phyloP scores from a whole-genome alignment of 352 stramenopile genomes.

The Phytophthora fragariaefolia region DNA sequence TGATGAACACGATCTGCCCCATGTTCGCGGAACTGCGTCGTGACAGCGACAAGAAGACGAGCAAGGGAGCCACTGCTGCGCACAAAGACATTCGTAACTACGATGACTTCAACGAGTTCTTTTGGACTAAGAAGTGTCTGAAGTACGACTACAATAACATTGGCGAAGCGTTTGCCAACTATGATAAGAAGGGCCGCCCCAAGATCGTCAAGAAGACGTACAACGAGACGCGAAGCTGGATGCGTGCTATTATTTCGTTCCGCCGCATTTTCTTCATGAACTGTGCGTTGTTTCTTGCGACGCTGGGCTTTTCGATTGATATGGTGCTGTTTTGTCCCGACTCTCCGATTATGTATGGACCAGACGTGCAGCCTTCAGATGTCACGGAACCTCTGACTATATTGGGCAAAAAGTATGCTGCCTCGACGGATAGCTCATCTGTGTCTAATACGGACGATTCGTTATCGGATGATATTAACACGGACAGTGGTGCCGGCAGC shows the following conservation, averaged over 20 bases:
- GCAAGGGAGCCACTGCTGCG: conserved; percentile 67
- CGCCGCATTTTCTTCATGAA: conserved; percentile 88
- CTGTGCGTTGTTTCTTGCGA: conserved; percentile 71
- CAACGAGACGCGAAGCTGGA: conserved; percentile 76
- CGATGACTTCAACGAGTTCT: conserved; percentile 91
- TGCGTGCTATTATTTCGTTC: conserved; percentile 78
- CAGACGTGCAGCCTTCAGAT: conserved; percentile 50
- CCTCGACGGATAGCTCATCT: conserved; percentile 31
- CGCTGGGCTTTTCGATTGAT: conserved; percentile 73
- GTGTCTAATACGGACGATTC: conserved; percentile 41
- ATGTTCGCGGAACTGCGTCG: conserved; percentile 76
- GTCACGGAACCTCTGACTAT: conserved; percentile 41
- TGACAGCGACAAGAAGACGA: conserved; percentile 88
- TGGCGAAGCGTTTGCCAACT: conserved; percentile 64
- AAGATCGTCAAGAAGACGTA: conserved; percentile 88
- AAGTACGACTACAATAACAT: conserved; percentile 79
- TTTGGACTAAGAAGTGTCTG: conserved; percentile 85
- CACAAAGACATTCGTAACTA: conserved; percentile 87
- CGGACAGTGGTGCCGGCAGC: conserved; percentile 34
- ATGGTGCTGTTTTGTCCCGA: conserved; percentile 80
- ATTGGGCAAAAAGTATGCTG: conserved; percentile 65
- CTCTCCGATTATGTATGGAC: conserved; percentile 78
- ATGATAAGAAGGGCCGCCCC: conserved; percentile 81
- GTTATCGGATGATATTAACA: conserved; percentile 33
- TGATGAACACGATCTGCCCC: conserved; percentile 71